These are phyloP conservation scores for Trametes sp. DNA, from an alignment of 1,284 basidiomycete species.

Conservation along the genomic window DNA sequence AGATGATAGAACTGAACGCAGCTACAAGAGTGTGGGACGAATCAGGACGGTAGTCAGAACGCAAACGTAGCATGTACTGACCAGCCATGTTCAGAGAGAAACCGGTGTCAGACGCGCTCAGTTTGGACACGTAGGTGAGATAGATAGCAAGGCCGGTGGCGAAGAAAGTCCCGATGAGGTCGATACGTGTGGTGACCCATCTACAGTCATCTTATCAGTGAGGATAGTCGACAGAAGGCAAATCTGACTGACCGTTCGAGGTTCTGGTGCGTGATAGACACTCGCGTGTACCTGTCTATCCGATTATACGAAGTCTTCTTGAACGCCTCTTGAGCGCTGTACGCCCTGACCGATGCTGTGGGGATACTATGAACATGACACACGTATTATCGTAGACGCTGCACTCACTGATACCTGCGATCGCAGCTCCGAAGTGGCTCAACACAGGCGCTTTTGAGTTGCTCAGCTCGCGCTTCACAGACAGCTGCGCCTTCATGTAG, in stretches of 20 bases:
- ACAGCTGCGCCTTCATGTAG: slow-evolving; percentile 75
- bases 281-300: slow-evolving; percentile 55
- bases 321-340: slow-evolving; percentile 56
- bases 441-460: slow-evolving; percentile 72
- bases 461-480: slow-evolving; percentile 78
- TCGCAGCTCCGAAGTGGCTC: slow-evolving; percentile 72
- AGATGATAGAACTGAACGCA: slow-evolving; percentile 61
- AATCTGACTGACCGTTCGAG: slow-evolving; percentile 50
- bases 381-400: background rate
- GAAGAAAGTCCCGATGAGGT: slow-evolving; percentile 57
- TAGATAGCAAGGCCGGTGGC: slow-evolving; percentile 58
- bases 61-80: slow-evolving; percentile 27
- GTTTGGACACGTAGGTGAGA: slow-evolving; percentile 52
- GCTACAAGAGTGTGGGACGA: slow-evolving; percentile 40
- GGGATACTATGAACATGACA: slow-evolving; percentile 46
- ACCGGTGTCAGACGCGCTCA: slow-evolving; percentile 53
- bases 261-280: slow-evolving; percentile 56
- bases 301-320: slow-evolving; percentile 48
- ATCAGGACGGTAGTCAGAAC: background rate
- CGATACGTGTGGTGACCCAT: slow-evolving; percentile 65
- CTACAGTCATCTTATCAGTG: slow-evolving; percentile 35
- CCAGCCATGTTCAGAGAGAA: slow-evolving; percentile 58
- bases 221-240: background rate
- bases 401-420: slow-evolving; percentile 66
- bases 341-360: slow-evolving; percentile 68